Base-by-base conservation (phyloP, 2,329 filamentous ascomycete species). In the Apiospora pterosperma region DNA sequence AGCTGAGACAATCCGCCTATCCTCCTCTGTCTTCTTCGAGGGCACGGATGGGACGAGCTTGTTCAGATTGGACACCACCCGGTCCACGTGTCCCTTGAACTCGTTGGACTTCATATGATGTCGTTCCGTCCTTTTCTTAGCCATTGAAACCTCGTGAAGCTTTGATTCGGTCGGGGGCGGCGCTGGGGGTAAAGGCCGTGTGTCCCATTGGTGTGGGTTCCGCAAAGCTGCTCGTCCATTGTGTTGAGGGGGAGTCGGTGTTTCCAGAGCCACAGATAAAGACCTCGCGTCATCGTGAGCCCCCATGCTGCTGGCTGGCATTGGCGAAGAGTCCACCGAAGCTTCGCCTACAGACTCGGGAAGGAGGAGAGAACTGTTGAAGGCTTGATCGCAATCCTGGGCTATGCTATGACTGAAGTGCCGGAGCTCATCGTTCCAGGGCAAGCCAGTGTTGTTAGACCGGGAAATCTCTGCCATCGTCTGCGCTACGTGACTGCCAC, bases 331-430 rank as follows among this genome's bases (percentile, higher is more conserved):
- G 10, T 16, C 25, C 16, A 36, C 28, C 14, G 60, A 25, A 23
- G 60, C 31, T 7, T 48, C 39, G 5, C 21, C 28, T 23, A n/a
- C 23, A 21, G 70, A 66, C 4, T 72, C 64, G 7, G 64, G 62
- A 39, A 61, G 66, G 21, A 85, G 77, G 12, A 86, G 69, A 11
- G 82, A 84, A 70, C 90, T 88, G 73, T 92, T 94, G 80, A 98
- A 97, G 1, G 94, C 94, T 72, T 96, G 92, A 73, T 98, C 94
- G 73, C 94, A 96, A 65, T 96, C 92, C 76, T 93, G 92, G 61
- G 93, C 92, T 67, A 97, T 89, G 71, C 93, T 93, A 71, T 87
- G 88, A 70, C 93, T 97, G 64, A 96, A 90, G 70, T 95, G 90
- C 7, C 92, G 85, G 63, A 96, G 86, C 74, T 97, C 94, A 65